Conservation (phyloP, 495 filamentous ascomycete species). For the Cercophora scortea region DNA sequence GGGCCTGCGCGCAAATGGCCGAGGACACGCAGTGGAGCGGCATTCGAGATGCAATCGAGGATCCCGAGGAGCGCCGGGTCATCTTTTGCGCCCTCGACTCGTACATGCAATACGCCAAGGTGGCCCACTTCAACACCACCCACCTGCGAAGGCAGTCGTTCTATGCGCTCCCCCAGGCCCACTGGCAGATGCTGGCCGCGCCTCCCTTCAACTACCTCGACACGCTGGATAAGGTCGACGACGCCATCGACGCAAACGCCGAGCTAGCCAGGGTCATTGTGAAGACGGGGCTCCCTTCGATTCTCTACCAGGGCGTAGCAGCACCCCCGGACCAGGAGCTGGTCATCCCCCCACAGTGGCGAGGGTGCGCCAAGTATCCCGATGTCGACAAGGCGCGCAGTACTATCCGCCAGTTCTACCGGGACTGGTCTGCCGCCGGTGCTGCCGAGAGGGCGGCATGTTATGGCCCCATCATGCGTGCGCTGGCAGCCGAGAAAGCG, state of each 20-base stretch:
- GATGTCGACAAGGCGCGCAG: conserved; percentile 88
- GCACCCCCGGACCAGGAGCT: conserved; percentile 10
- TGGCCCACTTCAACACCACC: conserved; percentile 78
- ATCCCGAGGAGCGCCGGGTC: conserved; percentile 68
- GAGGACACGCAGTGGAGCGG: conserved; percentile 45
- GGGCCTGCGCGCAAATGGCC: conserved; percentile 1
- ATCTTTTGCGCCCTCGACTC: conserved; percentile 75
- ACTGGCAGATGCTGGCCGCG: conserved; percentile 71
- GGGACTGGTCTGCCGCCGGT: conserved; percentile 88
- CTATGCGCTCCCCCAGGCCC: conserved; percentile 75
- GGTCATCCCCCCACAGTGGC: conserved; percentile 46
- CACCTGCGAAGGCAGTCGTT: conserved; percentile 84
- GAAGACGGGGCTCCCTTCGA: conserved; percentile 53
- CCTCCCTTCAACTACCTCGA: conserved; percentile 77
- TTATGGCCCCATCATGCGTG: conserved; percentile 62
- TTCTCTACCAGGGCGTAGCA: conserved; percentile 37
- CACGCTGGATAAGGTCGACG: conserved; percentile 68
- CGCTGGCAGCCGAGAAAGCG: conserved; percentile 50
- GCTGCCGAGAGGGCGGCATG: conserved; percentile 61
- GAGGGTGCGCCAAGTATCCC: conserved; percentile 51
- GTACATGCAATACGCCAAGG: conserved; percentile 80
- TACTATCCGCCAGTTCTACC: conserved; percentile 86
- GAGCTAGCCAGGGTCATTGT: conserved; percentile 75
- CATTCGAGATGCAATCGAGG: conserved; percentile 53
- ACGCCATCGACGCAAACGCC: conserved; percentile 83